Evolutionary conservation across 306 rosid genomes (phyloP), one percentile per base, ranked within the genome.

Genomic region (Quillaja saponaria): DNA sequence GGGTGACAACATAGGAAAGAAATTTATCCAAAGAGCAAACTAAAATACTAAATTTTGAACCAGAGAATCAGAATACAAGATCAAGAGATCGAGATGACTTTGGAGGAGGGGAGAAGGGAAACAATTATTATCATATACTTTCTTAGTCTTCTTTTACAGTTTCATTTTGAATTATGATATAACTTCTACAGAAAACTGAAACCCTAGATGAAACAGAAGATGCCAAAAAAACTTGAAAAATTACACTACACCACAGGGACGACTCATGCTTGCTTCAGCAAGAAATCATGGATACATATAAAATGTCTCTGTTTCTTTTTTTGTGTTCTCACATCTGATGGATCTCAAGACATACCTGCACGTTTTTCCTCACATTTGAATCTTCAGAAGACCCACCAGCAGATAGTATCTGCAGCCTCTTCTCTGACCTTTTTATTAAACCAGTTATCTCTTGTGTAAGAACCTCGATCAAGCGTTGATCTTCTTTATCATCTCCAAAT

Each of bases 401-500:
- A 64, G 95, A 76, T 64, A 94, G 90, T 68, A 73, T 85, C 76
- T 80, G 88, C 59, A 94, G 77, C 47, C 76, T 71, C 89, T 64
- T 89, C 80, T 94, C 96, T 8, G 99, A 94, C 69, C 68, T 83
- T 85, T 75, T 85, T 66, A 94, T 89, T 71, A 94, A 71, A 74
- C 67, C 80, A 34, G 97, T 94, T 72, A 94, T 67, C 82, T 87
- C 97, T 12, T 85, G 85, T 0, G 97, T 87, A 50, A 94, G 91
- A 44, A 85, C 33, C 69, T 94, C 99, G 33, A 94, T 94, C 71
- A 85, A 78, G 34, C 34, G 87, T 61, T 94, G 99, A 62, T 87
- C 95, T 67, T 89, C 96, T 72, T 87, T 94, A 33, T 95, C 97
- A 69, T 94, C 97, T 61, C 90, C 96, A 79, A 94, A 94, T 10